A percentile compares a stretch with the other conserved stretches of the same genome.
These are phyloP conservation scores for Croton setiger DNA, from an alignment of 441 rosid species.

Conservation along the genomic window DNA sequence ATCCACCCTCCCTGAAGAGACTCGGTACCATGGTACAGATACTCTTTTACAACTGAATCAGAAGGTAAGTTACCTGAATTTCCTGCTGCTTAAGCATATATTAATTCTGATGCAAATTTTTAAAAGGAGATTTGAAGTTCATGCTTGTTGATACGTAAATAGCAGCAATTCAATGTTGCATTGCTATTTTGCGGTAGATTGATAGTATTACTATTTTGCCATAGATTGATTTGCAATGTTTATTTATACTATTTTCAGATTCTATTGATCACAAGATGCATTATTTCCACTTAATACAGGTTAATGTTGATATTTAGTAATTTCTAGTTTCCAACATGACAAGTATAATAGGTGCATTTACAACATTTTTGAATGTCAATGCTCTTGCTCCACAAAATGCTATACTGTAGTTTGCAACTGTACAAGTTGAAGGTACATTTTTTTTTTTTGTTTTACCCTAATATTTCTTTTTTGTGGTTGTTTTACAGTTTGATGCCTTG, in stretches of 20 bases:
- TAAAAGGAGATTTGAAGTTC: neutral
- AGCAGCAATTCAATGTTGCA: neutral
- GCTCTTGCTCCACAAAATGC: neutral
- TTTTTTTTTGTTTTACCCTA: neutral
- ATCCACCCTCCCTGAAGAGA: constrained; percentile 90
- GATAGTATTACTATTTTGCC: too few species aligned
- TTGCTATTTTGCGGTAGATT: neutral
- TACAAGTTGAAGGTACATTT: neutral
- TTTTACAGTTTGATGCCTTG: constrained; percentile 66
- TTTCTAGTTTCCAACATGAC: neutral
- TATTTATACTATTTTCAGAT: neutral
- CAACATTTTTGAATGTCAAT: neutral
- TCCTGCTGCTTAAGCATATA: constrained; percentile 5
- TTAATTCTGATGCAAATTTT: neutral
- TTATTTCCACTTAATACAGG: neutral
- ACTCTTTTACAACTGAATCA: constrained; percentile 71
- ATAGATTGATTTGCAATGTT: constrained; percentile 3
- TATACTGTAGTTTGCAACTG: neutral
- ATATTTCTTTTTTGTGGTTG: constrained; percentile 9
- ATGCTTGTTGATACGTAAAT: neutral
- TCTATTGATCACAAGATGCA: neutral
- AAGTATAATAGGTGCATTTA: neutral
- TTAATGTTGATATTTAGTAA: neutral
- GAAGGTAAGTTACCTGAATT: constrained; percentile 45
- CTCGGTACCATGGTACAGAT: constrained; percentile 65